Evolutionary conservation across 2,329 filamentous ascomycete genomes (phyloP).

Genomic region (Phyllosticta paracitricarpa): DNA sequence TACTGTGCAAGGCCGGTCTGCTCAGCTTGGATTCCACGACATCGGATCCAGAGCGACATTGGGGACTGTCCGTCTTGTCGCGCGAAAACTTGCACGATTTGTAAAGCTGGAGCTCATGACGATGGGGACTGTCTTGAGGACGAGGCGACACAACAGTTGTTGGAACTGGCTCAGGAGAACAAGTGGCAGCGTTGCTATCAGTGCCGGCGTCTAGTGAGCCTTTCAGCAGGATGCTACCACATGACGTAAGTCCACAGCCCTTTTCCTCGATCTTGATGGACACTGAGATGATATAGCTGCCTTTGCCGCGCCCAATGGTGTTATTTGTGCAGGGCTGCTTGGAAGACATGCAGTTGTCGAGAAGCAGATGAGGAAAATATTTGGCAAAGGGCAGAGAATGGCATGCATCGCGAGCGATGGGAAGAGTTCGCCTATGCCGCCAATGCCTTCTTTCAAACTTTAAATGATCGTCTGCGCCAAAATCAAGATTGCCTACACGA

Average conservation of each 20-base stretch:
- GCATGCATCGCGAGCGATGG: neutral
- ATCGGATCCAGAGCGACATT: neutral
- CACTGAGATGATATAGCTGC: constrained; percentile 4
- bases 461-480: neutral
- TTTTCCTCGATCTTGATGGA: neutral
- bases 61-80: neutral
- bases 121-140: constrained; percentile 7
- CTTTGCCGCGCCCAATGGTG: constrained; percentile 58
- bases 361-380: constrained; percentile 8
- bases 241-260: constrained; percentile 47
- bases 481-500: neutral
- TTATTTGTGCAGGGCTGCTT: constrained; percentile 48
- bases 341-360: constrained; percentile 8
- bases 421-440: neutral
- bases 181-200: constrained; percentile 59
- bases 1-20: constrained; percentile 3
- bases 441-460: neutral
- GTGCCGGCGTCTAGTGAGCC: constrained; percentile 53
- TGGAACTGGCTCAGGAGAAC: constrained; percentile 50
- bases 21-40: constrained; percentile 3
- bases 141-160: constrained; percentile 31
- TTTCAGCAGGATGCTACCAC: constrained; percentile 50
- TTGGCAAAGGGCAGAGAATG: neutral
- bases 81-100: constrained; percentile 2
- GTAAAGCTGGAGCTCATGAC: constrained; percentile 1